A percentile compares a stretch with the other conserved stretches of the same genome.
Conservation (phyloP, 148 eudicot species). For the Amaranthus palmeri region DNA sequence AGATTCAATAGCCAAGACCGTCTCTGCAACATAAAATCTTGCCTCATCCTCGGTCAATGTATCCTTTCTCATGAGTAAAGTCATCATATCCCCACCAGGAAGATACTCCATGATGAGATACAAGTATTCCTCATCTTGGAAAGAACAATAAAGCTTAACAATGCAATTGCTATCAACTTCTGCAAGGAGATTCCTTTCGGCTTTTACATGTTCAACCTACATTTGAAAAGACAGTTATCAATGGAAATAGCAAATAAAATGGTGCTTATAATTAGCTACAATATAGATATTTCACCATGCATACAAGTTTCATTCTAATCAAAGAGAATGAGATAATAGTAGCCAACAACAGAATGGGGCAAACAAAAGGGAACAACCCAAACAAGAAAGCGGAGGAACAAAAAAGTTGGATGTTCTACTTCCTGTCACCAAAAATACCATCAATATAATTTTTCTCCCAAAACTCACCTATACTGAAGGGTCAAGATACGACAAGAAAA, state of each 20-base stretch:
- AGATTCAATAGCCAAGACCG: constrained; percentile 92
- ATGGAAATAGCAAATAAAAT: neutral
- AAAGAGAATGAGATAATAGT: neutral
- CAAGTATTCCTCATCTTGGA: constrained; percentile 86
- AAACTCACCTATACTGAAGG: neutral
- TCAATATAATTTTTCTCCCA: neutral
- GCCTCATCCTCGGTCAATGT: constrained; percentile 86
- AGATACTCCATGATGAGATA: constrained; percentile 97
- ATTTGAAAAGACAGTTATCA: constrained; percentile 24
- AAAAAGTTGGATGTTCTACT: neutral
- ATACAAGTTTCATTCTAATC: neutral
- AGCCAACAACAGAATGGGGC: neutral
- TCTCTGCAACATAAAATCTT: constrained; percentile 90
- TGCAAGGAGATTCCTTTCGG: constrained; percentile 94
- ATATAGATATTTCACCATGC: neutral
- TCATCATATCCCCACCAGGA: constrained; percentile 99
- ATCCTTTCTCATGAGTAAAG: constrained; percentile 93
- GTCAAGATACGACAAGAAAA: neutral
- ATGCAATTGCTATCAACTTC: constrained; percentile 98
- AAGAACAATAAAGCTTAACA: constrained; percentile 91
- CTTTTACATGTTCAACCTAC: constrained; percentile 95
- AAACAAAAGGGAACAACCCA: neutral
- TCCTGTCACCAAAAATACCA: neutral
- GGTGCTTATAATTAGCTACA: neutral
- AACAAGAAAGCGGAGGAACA: neutral